Percentiles rank a stretch among this genome's conserved stretches.
These are phyloP conservation scores for Amorphotheca resinae DNA, from an alignment of 495 filamentous ascomycete species.

Conservation along the genomic window DNA sequence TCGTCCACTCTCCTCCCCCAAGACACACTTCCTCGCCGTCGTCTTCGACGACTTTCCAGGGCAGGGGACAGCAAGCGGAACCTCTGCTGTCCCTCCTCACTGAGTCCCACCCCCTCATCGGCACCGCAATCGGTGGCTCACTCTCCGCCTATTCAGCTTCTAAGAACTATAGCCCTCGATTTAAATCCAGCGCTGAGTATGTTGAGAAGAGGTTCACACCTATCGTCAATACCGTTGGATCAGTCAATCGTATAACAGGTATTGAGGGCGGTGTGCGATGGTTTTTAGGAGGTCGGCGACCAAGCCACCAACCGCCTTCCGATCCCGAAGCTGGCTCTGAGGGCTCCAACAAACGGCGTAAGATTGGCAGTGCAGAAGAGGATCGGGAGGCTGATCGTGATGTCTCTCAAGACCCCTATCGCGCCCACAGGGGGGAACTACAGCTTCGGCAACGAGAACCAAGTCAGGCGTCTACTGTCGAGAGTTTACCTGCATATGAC, in stretches of 20 bases:
- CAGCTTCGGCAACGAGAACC: constrained; percentile 22
- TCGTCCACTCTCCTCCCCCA: constrained; percentile 41
- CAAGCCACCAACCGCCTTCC: constrained; percentile 28
- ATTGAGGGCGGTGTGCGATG: constrained; percentile 72
- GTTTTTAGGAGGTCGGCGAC: constrained; percentile 43
- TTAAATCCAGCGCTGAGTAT: constrained; percentile 73
- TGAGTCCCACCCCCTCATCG: constrained; percentile 64
- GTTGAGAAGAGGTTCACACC: constrained; percentile 75
- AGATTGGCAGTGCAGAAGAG: constrained; percentile 27
- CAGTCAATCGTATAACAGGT: constrained; percentile 67
- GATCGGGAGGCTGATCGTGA: constrained; percentile 15
- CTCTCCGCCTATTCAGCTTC: constrained; percentile 67
- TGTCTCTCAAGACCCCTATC: constrained; percentile 32
- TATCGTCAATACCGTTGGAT: constrained; percentile 70
- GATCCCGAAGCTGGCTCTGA: constrained; percentile 30
- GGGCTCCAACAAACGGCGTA: constrained; percentile 51
- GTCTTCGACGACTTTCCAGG: constrained; percentile 10
- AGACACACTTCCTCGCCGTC: constrained; percentile 27
- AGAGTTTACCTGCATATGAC: constrained; percentile 71
- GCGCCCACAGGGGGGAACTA: constrained; percentile 22
- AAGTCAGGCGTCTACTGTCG: constrained; percentile 31
- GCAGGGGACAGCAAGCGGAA: constrained; percentile 35
- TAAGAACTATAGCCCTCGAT: constrained; percentile 77
- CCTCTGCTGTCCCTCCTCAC: constrained; percentile 71
- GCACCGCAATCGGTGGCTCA: constrained; percentile 68